Conservation (phyloP, 441 rosid genomes). For the Erodium texanum region DNA sequence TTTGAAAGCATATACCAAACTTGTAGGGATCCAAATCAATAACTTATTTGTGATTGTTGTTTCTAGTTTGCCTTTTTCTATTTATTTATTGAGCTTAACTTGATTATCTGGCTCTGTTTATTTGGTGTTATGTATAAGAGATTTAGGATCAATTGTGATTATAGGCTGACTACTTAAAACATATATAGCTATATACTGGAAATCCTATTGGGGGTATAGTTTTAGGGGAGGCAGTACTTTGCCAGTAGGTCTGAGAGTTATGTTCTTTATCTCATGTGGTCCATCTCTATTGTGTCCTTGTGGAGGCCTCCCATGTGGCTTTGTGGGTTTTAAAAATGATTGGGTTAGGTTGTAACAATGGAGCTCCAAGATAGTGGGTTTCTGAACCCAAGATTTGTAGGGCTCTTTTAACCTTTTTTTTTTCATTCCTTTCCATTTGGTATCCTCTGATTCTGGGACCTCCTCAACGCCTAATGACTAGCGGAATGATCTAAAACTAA, state of each 20-base stretch:
- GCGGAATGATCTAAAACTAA: too few relatives aligned
- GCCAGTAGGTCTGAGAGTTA: not conserved
- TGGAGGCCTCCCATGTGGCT: not conserved
- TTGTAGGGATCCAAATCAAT: too few relatives aligned
- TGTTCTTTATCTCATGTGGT: not conserved
- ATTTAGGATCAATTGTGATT: not conserved
- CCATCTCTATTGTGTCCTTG: not conserved
- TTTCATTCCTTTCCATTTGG: not conserved
- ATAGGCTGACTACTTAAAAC: too few relatives aligned
- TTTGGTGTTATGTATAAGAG: not conserved
- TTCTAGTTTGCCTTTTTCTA: not conserved
- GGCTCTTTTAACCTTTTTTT: not conserved
- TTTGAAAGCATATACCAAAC: too few relatives aligned
- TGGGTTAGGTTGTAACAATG: not conserved
- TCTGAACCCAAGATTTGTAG: conserved; percentile 1
- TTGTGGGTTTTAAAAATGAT: not conserved
- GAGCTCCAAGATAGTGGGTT: conserved; percentile 1
- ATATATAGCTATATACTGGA: not conserved
- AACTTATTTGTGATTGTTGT: not conserved
- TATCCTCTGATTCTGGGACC: not conserved
- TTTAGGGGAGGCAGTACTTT: conserved; percentile 3
- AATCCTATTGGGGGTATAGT: not conserved
- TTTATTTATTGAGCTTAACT: not conserved
- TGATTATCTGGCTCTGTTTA: not conserved
- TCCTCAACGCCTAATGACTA: too few relatives aligned